Conservation (phyloP, 805 yeast genomes). For the Candida odintsovae region DNA sequence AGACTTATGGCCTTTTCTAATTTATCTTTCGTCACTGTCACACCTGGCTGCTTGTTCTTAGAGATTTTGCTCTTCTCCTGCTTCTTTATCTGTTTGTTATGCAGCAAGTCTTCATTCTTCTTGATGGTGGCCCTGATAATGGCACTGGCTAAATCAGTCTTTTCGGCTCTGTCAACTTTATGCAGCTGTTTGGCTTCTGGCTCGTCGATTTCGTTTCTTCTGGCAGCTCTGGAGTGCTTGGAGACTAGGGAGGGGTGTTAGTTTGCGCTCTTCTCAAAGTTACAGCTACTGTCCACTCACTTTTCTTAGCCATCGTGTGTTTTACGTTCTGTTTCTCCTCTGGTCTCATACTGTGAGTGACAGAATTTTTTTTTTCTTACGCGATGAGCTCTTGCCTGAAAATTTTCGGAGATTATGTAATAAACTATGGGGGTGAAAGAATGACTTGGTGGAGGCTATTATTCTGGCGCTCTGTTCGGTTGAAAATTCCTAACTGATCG, state of each 20-base stretch:
- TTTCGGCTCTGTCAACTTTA: conserved; percentile 51
- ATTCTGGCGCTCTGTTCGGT: too few relatives aligned
- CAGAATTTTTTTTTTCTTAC: background rate
- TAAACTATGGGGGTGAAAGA: background rate
- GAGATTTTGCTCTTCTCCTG: conserved; percentile 22
- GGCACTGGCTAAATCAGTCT: conserved; percentile 54
- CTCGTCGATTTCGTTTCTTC: conserved; percentile 50
- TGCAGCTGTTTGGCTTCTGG: conserved; percentile 45
- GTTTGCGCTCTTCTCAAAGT: background rate
- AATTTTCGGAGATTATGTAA: conserved; percentile 4
- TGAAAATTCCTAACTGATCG: too few relatives aligned
- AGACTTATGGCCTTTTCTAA: conserved; percentile 45
- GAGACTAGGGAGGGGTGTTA: conserved; percentile 34
- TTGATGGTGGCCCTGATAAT: conserved; percentile 61
- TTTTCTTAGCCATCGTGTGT: conserved; percentile 22
- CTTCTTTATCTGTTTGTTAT: conserved; percentile 44
- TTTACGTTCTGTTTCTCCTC: background rate
- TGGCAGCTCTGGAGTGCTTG: conserved; percentile 72
- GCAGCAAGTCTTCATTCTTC: conserved; percentile 58
- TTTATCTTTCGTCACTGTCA: conserved; percentile 31
- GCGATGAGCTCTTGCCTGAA: background rate
- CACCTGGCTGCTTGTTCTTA: conserved; percentile 25
- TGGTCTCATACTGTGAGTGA: background rate
- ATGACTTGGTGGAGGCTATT: too few relatives aligned
- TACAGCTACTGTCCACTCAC: conserved; percentile 8